Conservation (phyloP, 1,284 basidiomycete species). For the Hemileccinum hortonii region DNA sequence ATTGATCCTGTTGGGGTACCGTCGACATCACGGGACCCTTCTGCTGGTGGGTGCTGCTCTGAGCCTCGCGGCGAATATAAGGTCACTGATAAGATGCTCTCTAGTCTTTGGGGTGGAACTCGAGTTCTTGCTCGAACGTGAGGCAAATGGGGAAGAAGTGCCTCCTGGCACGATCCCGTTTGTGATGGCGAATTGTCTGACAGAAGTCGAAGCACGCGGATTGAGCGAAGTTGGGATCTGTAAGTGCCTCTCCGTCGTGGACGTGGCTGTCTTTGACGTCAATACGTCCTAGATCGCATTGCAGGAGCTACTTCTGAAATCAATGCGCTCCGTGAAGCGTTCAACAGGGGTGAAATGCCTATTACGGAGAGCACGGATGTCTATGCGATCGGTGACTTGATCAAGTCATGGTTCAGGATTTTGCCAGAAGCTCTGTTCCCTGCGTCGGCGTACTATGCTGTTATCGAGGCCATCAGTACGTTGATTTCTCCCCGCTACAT, state of each 20-base stretch:
- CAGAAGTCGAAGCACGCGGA: constrained; percentile 71
- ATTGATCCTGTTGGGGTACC: constrained; percentile 44
- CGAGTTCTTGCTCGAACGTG: constrained; percentile 64
- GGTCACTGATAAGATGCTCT: constrained; percentile 6
- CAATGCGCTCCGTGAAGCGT: constrained; percentile 63
- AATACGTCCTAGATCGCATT: constrained; percentile 59
- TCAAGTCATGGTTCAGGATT: constrained; percentile 81
- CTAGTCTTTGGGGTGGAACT: constrained; percentile 79
- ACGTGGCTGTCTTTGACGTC: neutral
- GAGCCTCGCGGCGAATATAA: neutral
- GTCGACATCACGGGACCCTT: constrained; percentile 51
- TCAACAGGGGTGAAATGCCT: constrained; percentile 71
- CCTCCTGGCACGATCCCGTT: constrained; percentile 59
- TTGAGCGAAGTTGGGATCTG: constrained; percentile 80
- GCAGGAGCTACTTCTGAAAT: constrained; percentile 76
- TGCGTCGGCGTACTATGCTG: constrained; percentile 59
- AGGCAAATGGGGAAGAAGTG: constrained; percentile 50
- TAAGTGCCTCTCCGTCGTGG: constrained; percentile 38
- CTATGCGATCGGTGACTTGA: constrained; percentile 75
- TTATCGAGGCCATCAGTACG: constrained; percentile 70
- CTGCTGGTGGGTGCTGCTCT: constrained; percentile 52
- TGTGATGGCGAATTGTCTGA: constrained; percentile 62
- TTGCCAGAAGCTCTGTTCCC: constrained; percentile 79
- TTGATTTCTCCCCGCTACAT: neutral
- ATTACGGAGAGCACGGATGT: constrained; percentile 64